Percentiles rank a stretch among this genome's conserved stretches.
phyloP scores from a whole-genome alignment of 257 asterid species.

The Datura wrightii region DNA sequence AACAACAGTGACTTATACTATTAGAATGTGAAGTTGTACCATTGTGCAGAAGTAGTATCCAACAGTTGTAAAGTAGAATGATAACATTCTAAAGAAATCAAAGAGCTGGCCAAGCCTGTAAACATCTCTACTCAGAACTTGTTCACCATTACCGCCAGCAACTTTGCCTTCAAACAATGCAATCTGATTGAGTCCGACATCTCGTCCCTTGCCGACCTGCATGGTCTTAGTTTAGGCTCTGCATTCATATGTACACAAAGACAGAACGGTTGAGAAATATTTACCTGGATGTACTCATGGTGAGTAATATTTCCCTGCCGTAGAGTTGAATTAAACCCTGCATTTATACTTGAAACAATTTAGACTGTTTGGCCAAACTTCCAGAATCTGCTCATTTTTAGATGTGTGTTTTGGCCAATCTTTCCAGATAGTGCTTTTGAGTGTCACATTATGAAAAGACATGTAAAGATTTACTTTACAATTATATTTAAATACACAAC shows the following conservation, averaged over 20 bases:
- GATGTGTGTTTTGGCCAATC: background rate
- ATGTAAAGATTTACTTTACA: background rate
- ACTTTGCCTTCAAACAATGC: constrained; percentile 99
- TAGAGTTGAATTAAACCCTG: constrained; percentile 95
- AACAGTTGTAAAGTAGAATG: constrained; percentile 96
- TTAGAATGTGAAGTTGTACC: constrained; percentile 53
- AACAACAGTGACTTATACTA: background rate
- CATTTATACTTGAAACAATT: constrained; percentile 37
- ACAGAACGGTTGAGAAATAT: background rate
- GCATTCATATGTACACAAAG: constrained; percentile 19
- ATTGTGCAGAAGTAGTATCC: constrained; percentile 97
- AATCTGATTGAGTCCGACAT: constrained; percentile 97
- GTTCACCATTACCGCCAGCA: constrained; percentile 99
- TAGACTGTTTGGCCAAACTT: background rate
- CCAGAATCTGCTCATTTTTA: no score
- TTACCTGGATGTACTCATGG: constrained; percentile 98
- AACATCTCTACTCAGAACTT: constrained; percentile 95
- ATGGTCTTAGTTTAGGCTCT: constrained; percentile 39
- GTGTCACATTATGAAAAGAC: background rate
- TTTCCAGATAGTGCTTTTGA: background rate
- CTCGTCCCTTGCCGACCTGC: constrained; percentile 98
- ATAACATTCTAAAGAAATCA: constrained; percentile 96
- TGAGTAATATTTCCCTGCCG: constrained; percentile 99
- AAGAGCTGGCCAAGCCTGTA: constrained; percentile 98
- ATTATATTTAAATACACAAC: background rate